Evolutionary conservation across 306 rosid genomes (phyloP), one percentile per base, ranked within the genome.

Genomic region (Sophora flavescens): DNA sequence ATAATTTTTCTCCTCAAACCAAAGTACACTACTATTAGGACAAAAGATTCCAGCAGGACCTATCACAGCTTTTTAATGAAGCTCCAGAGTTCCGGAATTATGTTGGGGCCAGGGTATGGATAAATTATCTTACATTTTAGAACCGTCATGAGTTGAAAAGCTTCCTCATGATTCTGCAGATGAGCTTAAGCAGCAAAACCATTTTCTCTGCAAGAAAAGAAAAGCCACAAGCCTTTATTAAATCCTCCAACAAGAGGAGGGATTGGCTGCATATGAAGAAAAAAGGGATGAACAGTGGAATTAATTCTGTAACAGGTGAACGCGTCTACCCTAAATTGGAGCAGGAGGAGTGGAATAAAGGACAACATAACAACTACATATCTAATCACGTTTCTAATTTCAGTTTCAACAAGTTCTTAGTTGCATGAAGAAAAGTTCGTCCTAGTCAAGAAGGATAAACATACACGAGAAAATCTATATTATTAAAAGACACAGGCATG

Each of bases 181-280:
- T 8, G 79, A 0, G 51, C 66, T 28, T 60, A 87, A 62, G 89
- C 96, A 92, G 93, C 96, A 92, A 74, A 91, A 84, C 97, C 97
- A 92, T 86, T 90, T 90, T 80, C 80, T 92, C 93, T 90, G 91
- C 84, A 81, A 17, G 38, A 32, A 28, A 44, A 65, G 45, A 56
- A 33, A 47, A 38, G 6, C n/a, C n/a, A n/a, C n/a, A n/a, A n/a
- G n/a, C n/a, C n/a, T n/a, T n/a, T n/a, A n/a, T n/a, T n/a, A n/a
- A n/a, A n/a, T n/a, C n/a, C n/a, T n/a, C n/a, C n/a, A n/a, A n/a
- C n/a, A n/a, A n/a, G n/a, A n/a, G n/a, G n/a, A n/a, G n/a, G n/a
- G n/a, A n/a, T n/a, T n/a, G n/a, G n/a, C n/a, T n/a, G n/a, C n/a
- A n/a, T n/a, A n/a, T n/a, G n/a, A n/a, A n/a, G n/a, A n/a, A n/a